A percentile compares a stretch with the other conserved stretches of the same genome.
phyloP scores from a whole-genome alignment of 768 basidiomycete species.

The Rickenella mellea region DNA sequence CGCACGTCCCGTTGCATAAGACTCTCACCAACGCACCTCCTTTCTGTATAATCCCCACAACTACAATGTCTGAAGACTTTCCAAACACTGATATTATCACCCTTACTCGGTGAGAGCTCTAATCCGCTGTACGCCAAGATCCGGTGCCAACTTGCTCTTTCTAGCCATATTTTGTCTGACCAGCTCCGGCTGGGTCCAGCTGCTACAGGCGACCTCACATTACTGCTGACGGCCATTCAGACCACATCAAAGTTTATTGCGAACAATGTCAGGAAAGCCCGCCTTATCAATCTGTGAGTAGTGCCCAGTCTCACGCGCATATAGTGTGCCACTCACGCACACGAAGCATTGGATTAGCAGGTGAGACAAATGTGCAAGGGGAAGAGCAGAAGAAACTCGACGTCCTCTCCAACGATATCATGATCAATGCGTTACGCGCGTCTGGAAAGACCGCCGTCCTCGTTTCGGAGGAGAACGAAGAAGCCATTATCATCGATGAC shows the following conservation, averaged over 20 bases:
- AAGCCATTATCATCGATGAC: constrained; percentile 85
- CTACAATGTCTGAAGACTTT: constrained; percentile 42
- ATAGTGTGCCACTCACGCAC: background rate
- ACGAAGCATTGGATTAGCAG: constrained; percentile 89
- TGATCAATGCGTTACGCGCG: constrained; percentile 93
- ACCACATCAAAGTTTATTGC: constrained; percentile 96
- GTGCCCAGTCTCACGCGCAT: background rate
- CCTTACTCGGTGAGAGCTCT: constrained; percentile 63
- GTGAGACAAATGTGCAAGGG: constrained; percentile 93
- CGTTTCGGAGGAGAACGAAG: constrained; percentile 91
- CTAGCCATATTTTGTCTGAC: constrained; percentile 79
- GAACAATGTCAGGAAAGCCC: constrained; percentile 93
- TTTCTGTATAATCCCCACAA: background rate
- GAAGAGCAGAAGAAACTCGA: constrained; percentile 99
- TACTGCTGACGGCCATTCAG: constrained; percentile 92
- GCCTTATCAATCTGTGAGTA: constrained; percentile 91
- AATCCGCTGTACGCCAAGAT: constrained; percentile 2
- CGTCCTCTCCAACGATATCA: constrained; percentile 97
- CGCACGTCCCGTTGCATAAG: too few relatives aligned
- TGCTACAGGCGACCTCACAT: constrained; percentile 89
- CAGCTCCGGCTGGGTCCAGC: constrained; percentile 73
- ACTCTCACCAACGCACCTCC: constrained; percentile 4
- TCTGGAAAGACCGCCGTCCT: constrained; percentile 97
- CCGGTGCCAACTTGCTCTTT: constrained; percentile 2
- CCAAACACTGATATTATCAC: constrained; percentile 87